A percentile compares a stretch with the other conserved stretches of the same genome.
These are phyloP conservation scores for Saccharomycopsis fermentans DNA, from an alignment of 805 yeast genomes.

Conservation along the genomic window DNA sequence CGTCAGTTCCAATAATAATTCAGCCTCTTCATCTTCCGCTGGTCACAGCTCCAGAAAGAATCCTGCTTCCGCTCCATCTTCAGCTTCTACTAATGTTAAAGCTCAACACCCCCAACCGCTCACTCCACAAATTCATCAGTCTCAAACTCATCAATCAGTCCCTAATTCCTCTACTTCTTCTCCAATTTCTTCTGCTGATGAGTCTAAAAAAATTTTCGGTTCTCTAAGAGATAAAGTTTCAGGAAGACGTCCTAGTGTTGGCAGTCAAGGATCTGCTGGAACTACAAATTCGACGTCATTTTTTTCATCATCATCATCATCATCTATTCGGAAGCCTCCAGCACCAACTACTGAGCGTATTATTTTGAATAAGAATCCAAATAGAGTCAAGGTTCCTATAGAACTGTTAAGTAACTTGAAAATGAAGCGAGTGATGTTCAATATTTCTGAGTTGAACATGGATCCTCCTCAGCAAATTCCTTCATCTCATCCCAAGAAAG, in stretches of 20 bases:
- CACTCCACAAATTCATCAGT: neutral
- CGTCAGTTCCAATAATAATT: neutral
- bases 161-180: neutral
- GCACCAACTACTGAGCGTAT: conserved; percentile 24
- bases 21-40: neutral
- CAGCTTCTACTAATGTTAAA: neutral
- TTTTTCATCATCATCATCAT: neutral
- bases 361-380: conserved; percentile 37
- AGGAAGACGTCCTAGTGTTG: conserved; percentile 5
- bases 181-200: conserved; percentile 2
- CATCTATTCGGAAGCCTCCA: conserved; percentile 10
- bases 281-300: neutral
- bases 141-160: neutral
- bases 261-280: conserved; percentile 4
- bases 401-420: conserved; percentile 24
- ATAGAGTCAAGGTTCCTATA: conserved; percentile 28
- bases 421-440: conserved; percentile 64
- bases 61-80: neutral
- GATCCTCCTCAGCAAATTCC: conserved; percentile 97
- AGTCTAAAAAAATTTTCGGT: conserved; percentile 13
- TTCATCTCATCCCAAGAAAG: conserved; percentile 68
- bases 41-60: neutral
- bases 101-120: neutral
- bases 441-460: conserved; percentile 55
- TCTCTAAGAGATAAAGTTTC: conserved; percentile 18